phyloP scores from a whole-genome alignment of 208 protist species.

The Phytomonas francai region DNA sequence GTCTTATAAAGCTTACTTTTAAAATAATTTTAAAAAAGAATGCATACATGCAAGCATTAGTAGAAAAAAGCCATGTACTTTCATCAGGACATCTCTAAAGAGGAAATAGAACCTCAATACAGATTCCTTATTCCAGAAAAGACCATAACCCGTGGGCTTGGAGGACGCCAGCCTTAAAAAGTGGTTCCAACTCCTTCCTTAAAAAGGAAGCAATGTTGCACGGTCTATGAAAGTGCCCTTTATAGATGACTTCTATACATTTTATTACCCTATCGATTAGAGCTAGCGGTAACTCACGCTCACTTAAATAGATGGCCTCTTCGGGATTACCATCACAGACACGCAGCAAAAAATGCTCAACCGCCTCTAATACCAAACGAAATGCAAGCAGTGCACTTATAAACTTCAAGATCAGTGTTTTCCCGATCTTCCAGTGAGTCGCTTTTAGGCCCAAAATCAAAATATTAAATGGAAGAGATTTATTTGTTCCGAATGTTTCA shows the following conservation, averaged over 20 bases:
- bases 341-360: constrained; percentile 27
- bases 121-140: constrained; percentile 8
- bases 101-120: constrained; percentile 2
- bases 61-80: neutral
- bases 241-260: constrained; percentile 7
- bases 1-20: neutral
- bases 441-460: neutral
- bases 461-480: constrained; percentile 1
- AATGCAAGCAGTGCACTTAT: constrained; percentile 28
- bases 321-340: constrained; percentile 18
- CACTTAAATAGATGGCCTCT: constrained; percentile 1
- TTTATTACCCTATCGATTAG: constrained; percentile 6
- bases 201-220: constrained; percentile 14
- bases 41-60: neutral
- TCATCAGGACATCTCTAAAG: neutral
- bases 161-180: constrained; percentile 18
- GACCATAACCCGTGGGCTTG: constrained; percentile 17
- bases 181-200: constrained; percentile 16
- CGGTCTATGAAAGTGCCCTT: constrained; percentile 1
- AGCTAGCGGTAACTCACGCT: constrained; percentile 13
- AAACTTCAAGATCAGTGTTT: constrained; percentile 14
- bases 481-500: neutral
- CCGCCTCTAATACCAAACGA: constrained; percentile 38
- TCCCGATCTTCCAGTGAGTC: neutral
- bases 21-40: neutral